Base-by-base conservation (phyloP, 2,329 filamentous ascomycete species). In the Scedosporium minutisporum region DNA sequence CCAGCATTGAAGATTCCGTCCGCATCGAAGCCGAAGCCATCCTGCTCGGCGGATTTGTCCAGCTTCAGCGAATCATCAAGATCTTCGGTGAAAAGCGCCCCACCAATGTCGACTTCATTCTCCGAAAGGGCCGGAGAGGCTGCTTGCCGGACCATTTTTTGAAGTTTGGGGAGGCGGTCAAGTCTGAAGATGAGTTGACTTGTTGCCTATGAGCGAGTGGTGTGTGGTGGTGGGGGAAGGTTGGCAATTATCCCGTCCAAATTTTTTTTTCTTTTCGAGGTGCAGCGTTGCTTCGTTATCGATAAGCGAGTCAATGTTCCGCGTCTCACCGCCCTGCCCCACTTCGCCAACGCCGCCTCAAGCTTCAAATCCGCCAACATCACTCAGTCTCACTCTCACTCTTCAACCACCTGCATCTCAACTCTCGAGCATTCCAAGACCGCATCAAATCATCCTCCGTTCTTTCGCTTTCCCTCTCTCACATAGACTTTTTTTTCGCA, bases 41-140 rank as follows among this genome's bases (percentile, higher is more conserved):
- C 75, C 57, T 75, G 72, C 58, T 68, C 68, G 59, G 64, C 70
- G 61, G 67, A 72, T 23, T 9, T 74, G 63, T 70, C 75, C 65
- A 66, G 71, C 66, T 73, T 74, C 60, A 68, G 66, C 65, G 73
- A 67, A 63, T 69, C 58, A 65, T 82, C 82, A 65, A 81, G 77
- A 61, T 84, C 80, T 63, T 81, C 82, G 61, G 86, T 83, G 69
- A 93, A 89, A 10, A 97, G 80, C 2, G 88, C 87, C 65, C 83
- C 87, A 21, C 91, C 86, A 61, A 99, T 97, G 71, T 99, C 95
- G 70, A 96, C 86, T 71, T 96, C 95, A 67, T 87, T 89, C 76
- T 97, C 93, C 59, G 93, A 97, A 64, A 83, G 81, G 58, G 91
- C 86, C 64, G 93, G 95, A 53, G 95, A 97, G 63, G 82, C 82